Evolutionary conservation across 2,329 filamentous ascomycete genomes (phyloP).

Genomic region (Pseudogymnoascus sp.): DNA sequence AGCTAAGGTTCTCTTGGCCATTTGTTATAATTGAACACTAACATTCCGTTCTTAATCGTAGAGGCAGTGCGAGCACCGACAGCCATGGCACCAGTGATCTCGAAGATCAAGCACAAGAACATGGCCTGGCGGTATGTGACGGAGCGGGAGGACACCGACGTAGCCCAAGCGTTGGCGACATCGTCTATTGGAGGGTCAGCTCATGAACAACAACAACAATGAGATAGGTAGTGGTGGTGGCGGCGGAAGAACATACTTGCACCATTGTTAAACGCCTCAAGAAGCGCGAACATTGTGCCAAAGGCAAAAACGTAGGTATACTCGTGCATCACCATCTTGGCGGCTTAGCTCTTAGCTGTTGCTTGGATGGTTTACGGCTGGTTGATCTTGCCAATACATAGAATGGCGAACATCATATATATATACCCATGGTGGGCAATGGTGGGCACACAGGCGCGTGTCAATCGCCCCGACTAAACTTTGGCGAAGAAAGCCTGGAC

Average conservation of each 20-base stretch:
- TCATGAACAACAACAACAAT: not conserved
- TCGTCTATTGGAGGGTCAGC: constrained; percentile 44
- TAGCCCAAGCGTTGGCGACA: constrained; percentile 79
- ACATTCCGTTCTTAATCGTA: constrained; percentile 64
- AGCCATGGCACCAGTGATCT: constrained; percentile 57
- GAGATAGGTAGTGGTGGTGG: not conserved
- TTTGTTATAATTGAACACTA: not conserved
- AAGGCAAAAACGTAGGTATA: constrained; percentile 50
- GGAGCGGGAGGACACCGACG: constrained; percentile 71
- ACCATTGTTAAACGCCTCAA: constrained; percentile 54
- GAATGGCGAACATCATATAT: not conserved
- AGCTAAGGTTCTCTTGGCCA: not conserved
- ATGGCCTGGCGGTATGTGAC: constrained; percentile 62
- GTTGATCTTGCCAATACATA: not conserved
- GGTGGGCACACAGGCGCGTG: not conserved
- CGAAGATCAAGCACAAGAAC: constrained; percentile 57
- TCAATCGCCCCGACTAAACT: not conserved
- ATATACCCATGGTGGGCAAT: not conserved
- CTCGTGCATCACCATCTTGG: constrained; percentile 31
- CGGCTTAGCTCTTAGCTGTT: constrained; percentile 1
- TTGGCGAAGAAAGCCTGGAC: not conserved
- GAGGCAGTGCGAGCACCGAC: constrained; percentile 62
- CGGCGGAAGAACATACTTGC: constrained; percentile 18
- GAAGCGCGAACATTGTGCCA: constrained; percentile 45
- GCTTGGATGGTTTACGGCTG: not conserved